These are phyloP conservation scores for Solanum habrochaites DNA, from an alignment of 257 asterid species.

Conservation along the genomic window DNA sequence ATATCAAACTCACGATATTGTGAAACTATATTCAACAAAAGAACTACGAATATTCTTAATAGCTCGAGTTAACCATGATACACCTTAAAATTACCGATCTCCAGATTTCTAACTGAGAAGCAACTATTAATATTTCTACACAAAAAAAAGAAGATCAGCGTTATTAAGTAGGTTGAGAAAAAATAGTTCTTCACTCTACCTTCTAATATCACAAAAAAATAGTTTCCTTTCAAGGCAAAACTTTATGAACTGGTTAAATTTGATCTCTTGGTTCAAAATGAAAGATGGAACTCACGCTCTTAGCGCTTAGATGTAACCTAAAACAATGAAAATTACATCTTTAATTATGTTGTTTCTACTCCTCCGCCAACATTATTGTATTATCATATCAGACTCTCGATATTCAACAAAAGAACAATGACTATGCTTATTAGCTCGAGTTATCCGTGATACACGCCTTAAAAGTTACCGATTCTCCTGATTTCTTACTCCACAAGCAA, in stretches of 20 bases:
- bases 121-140: background rate
- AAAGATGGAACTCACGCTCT: background rate
- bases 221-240: background rate
- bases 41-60: background rate
- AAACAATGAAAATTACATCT: background rate
- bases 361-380: background rate
- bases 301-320: background rate
- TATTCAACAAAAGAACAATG: background rate
- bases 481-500: background rate
- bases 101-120: background rate
- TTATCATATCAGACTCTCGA: background rate
- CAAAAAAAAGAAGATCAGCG: background rate
- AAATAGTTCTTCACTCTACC: background rate
- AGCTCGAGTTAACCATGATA: background rate
- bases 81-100: background rate
- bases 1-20: background rate
- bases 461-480: background rate
- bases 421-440: background rate
- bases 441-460: background rate
- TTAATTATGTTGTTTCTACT: background rate
- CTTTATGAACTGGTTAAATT: background rate
- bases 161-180: background rate
- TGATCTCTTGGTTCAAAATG: background rate
- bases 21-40: background rate
- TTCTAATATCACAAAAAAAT: background rate